phyloP scores from a whole-genome alignment of 2,329 filamentous ascomycete species.

The Ceratocystis eucalypticola region DNA sequence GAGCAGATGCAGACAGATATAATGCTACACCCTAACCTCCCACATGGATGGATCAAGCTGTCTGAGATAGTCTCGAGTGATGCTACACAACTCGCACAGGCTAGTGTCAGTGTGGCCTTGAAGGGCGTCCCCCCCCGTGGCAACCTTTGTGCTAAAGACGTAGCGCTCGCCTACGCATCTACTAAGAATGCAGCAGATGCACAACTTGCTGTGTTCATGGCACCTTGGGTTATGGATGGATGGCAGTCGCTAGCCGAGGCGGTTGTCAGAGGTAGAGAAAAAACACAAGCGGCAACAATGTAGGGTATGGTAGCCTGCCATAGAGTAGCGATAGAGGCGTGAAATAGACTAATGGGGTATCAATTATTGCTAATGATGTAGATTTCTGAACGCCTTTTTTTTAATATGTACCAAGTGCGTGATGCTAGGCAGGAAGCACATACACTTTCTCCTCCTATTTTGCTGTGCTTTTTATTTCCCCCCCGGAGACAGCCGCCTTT shows the following conservation, averaged over 20 bases:
- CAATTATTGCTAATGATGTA: not conserved
- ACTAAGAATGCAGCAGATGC: constrained; percentile 60
- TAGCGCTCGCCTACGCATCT: constrained; percentile 61
- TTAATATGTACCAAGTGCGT: not conserved
- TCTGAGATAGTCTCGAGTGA: constrained; percentile 44
- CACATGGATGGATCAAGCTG: constrained; percentile 69
- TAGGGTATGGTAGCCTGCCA: not conserved
- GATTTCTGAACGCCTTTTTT: not conserved
- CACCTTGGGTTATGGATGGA: constrained; percentile 59
- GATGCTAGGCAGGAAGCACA: not conserved
- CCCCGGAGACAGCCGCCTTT: constrained; percentile 40
- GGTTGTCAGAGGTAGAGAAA: constrained; percentile 20
- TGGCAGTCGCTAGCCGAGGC: constrained; percentile 46
- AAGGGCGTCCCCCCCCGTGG: constrained; percentile 62
- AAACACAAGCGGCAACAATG: not conserved
- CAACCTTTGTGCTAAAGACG: constrained; percentile 49
- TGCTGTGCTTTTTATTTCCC: not conserved
- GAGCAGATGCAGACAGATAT: constrained; percentile 61
- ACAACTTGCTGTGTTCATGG: constrained; percentile 62
- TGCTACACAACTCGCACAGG: constrained; percentile 62
- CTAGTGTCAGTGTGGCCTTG: constrained; percentile 45
- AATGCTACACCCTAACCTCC: constrained; percentile 65
- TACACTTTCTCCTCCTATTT: not conserved
- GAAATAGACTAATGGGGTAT: not conserved
- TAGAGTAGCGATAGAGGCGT: not conserved